A percentile compares a stretch with the other conserved stretches of the same genome.
These are phyloP conservation scores for Boletales sp. DNA, from an alignment of 768 basidiomycete species.

Conservation along the genomic window DNA sequence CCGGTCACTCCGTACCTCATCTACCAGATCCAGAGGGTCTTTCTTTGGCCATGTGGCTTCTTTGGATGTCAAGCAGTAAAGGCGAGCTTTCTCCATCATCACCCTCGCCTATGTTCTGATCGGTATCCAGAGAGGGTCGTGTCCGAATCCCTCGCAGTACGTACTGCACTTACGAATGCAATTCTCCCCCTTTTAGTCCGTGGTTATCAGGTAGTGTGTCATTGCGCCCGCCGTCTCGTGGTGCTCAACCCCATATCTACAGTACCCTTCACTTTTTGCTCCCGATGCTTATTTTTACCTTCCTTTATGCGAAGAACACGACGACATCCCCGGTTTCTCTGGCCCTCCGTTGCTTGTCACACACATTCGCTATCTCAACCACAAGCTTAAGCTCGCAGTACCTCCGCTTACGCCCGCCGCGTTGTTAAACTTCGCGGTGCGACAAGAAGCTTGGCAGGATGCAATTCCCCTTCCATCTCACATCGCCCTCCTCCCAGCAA, in stretches of 20 bases:
- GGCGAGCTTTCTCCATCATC: constrained; percentile 26
- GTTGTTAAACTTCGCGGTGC: constrained; percentile 34
- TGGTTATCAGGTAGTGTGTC: constrained; percentile 37
- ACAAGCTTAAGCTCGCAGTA: constrained; percentile 36
- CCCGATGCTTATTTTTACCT: constrained; percentile 44
- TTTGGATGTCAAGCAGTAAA: constrained; percentile 44
- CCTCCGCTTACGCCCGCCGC: constrained; percentile 42
- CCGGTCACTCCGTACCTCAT: constrained; percentile 15
- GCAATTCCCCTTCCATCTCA: constrained; percentile 19
- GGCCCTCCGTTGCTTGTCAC: constrained; percentile 31
- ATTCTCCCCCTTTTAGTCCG: constrained; percentile 39
- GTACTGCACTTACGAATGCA: constrained; percentile 27
- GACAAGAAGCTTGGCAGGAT: constrained; percentile 37
- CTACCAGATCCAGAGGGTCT: constrained; percentile 32
- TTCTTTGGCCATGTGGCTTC: constrained; percentile 42
- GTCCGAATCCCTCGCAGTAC: constrained; percentile 26
- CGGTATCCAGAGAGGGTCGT: constrained; percentile 30
- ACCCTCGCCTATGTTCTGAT: constrained; percentile 10
- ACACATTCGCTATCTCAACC: constrained; percentile 39
- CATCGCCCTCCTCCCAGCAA: constrained; percentile 29
- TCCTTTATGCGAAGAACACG: constrained; percentile 32
- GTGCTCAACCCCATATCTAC: constrained; percentile 4
- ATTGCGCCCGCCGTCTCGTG: neutral
- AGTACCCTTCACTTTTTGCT: constrained; percentile 43
- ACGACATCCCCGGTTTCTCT: constrained; percentile 24